These are phyloP conservation scores for Citrullus colocynthis DNA, from an alignment of 306 rosid species.

Conservation along the genomic window DNA sequence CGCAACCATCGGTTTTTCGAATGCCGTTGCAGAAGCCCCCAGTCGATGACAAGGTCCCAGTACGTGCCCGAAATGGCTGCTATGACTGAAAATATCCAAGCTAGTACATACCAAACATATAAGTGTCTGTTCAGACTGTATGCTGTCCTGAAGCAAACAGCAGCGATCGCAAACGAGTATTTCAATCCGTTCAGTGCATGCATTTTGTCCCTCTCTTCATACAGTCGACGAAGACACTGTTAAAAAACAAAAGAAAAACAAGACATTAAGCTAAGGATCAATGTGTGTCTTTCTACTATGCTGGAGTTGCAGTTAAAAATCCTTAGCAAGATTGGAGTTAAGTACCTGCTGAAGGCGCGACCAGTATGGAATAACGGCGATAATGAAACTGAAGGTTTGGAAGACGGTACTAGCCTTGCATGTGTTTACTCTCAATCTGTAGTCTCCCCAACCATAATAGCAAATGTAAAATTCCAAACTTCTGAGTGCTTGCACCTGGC, in stretches of 20 bases:
- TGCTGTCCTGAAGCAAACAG: conserved; percentile 51
- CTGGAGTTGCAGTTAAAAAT: background rate
- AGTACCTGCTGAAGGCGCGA: conserved; percentile 50
- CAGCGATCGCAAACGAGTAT: conserved; percentile 45
- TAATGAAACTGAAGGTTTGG: conserved; percentile 31
- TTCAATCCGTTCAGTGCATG: conserved; percentile 49
- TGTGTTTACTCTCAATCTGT: conserved; percentile 22
- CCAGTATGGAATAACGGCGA: conserved; percentile 43
- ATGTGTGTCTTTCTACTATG: background rate
- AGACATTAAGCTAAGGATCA: background rate
- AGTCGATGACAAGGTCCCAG: conserved; percentile 60
- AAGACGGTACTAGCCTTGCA: conserved; percentile 20
- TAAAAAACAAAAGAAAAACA: background rate
- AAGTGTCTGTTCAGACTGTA: conserved; percentile 8
- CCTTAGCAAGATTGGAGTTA: background rate
- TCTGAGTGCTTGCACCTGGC: conserved; percentile 67
- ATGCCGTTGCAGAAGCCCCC: conserved; percentile 54
- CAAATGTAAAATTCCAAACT: conserved; percentile 58
- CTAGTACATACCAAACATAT: conserved; percentile 21
- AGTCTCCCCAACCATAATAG: conserved; percentile 62
- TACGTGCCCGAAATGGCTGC: conserved; percentile 42
- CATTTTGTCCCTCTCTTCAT: conserved; percentile 47
- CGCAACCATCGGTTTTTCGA: conserved; percentile 64
- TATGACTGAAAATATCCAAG: conserved; percentile 29
- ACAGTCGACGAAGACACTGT: conserved; percentile 49